Conservation (phyloP, 352 stramenopile species). For the Thalassiosira livingstoniorum region DNA sequence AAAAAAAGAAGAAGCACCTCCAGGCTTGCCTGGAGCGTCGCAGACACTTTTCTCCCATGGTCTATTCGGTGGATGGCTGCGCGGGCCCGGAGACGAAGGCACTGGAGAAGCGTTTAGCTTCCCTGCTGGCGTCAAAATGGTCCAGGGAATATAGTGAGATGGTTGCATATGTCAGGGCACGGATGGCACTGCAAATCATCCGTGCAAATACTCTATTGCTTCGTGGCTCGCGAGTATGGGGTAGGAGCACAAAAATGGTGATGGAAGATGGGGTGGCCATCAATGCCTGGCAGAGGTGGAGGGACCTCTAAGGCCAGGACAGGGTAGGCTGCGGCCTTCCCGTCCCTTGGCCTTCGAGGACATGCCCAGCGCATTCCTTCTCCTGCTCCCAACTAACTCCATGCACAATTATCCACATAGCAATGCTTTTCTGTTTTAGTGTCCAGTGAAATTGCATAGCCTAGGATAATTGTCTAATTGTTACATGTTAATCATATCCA, state of each 20-base stretch:
- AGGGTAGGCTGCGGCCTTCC: no score
- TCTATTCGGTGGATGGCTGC: slow-evolving; percentile 39
- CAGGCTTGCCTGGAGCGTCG: background rate
- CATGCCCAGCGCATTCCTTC: no score
- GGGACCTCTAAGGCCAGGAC: no score
- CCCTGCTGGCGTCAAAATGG: slow-evolving; percentile 18
- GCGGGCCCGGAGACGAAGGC: slow-evolving; percentile 4
- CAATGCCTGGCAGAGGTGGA: no score
- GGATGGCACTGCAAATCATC: background rate
- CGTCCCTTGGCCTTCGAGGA: no score
- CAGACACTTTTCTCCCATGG: slow-evolving; percentile 26
- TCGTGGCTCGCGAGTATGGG: background rate
- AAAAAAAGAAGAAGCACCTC: background rate
- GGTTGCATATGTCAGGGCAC: background rate
- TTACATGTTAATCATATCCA: no score
- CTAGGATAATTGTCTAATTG: no score
- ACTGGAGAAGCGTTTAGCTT: slow-evolving; percentile 5
- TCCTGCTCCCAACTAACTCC: no score
- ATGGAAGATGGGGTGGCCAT: no score
- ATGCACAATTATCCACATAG: no score
- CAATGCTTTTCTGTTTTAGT: no score
- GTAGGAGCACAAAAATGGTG: background rate
- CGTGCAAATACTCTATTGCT: background rate
- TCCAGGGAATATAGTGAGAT: slow-evolving; percentile 5
- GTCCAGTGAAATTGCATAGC: no score